Percentiles rank a stretch among this genome's conserved stretches.
phyloP scores from a whole-genome alignment of 192 early-diverging fungal species.

The Linnemannia hyalina region DNA sequence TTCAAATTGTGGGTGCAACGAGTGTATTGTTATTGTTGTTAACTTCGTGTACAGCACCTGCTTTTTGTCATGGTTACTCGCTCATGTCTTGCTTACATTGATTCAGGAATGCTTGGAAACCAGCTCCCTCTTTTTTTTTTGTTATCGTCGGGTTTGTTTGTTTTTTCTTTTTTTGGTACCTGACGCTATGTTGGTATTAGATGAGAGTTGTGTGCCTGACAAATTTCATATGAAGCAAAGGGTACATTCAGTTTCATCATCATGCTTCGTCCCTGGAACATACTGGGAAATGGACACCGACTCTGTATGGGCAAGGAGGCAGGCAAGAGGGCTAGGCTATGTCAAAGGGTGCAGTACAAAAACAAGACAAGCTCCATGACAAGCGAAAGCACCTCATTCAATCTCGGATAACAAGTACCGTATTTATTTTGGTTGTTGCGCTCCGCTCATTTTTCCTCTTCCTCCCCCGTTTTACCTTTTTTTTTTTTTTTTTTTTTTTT shows the following conservation, averaged over 20 bases:
- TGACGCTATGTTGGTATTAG: not conserved
- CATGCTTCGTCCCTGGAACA: not conserved
- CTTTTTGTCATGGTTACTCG: not conserved
- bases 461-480: too few relatives aligned
- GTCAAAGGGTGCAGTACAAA: not conserved
- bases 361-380: not conserved
- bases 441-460: not conserved
- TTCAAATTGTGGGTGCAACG: constrained; percentile 3
- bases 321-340: not conserved
- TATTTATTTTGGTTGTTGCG: not conserved
- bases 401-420: not conserved
- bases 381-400: not conserved
- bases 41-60: not conserved
- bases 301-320: not conserved
- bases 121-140: not conserved
- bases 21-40: not conserved
- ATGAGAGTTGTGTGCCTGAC: not conserved
- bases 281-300: not conserved
- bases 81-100: not conserved
- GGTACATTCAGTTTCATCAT: constrained; percentile 5
- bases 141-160: not conserved
- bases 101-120: constrained; percentile 3
- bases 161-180: not conserved
- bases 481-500: not conserved
- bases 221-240: not conserved